Evolutionary conservation across 306 rosid genomes (phyloP), one percentile per base, ranked within the genome.

Genomic region (Myrica gale): DNA sequence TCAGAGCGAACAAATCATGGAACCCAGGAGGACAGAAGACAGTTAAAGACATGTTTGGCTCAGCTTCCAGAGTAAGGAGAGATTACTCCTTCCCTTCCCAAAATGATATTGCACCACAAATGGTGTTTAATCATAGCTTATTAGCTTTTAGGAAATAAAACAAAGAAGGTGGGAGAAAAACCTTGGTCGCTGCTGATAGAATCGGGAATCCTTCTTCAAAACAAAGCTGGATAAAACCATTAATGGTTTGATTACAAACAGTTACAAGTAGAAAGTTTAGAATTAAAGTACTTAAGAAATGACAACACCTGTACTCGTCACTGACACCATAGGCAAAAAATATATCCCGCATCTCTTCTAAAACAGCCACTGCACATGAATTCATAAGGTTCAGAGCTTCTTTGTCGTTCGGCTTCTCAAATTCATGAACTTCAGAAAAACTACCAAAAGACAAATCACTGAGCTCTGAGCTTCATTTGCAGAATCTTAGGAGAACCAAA

Each of bases 321-420:
- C 96, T 87, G 75, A 89, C 93, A 32, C 98, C 96, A 78, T 87
- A 93, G 44, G 96, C 81, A 71, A 89, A 93, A 26, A 91, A 90
- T 65, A 86, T 65, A 78, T 91, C 97, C 53, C 51, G 81, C 81
- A 89, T 90, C 86, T 93, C 87, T 84, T 86, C 85, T 46, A 86
- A 69, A 75, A 91, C 91, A 58, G 88, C 87, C 79, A 82, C 71
- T 46, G 96, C 92, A 87, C 96, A 88, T 20, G 84, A 81, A 78
- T 91, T 93, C 98, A 93, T 91, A 80, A 91, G 90, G 54, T 88
- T 86, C 76, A 91, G 87, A 77, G 97, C 97, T 65, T 81, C 83
- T 76, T 80, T 92, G 79, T 91, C 98, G 83, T 91, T 93, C 7
- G 96, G 98, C 85, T 93, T 91, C 84, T 83, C 89, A 84, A 93